These are phyloP conservation scores for Tubosaeta sp. DNA, from an alignment of 768 basidiomycete species.

Conservation along the genomic window DNA sequence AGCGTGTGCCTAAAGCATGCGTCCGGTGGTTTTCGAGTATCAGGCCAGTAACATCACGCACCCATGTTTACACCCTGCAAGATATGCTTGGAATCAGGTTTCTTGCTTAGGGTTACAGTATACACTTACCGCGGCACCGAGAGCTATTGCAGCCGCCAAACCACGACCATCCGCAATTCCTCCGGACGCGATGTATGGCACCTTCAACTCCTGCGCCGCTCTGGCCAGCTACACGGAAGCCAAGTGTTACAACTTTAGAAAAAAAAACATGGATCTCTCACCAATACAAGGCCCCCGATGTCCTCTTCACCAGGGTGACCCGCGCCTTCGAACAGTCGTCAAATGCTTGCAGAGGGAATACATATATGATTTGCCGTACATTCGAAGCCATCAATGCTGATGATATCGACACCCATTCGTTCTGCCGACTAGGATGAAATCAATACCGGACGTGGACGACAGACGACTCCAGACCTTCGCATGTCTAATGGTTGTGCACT, in stretches of 20 bases:
- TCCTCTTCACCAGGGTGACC: constrained; percentile 96
- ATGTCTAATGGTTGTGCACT: constrained; percentile 83
- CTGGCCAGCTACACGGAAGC: constrained; percentile 61
- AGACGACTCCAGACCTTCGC: constrained; percentile 53
- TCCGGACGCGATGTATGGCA: constrained; percentile 88
- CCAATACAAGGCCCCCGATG: constrained; percentile 82
- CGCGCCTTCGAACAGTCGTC: constrained; percentile 53
- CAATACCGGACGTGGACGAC: constrained; percentile 23
- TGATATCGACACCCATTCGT: constrained; percentile 74
- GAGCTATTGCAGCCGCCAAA: constrained; percentile 71
- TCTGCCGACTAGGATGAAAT: constrained; percentile 48
- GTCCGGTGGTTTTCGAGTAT: neutral
- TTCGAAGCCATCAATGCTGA: constrained; percentile 91
- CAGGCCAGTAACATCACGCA: constrained; percentile 7
- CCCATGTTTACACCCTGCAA: constrained; percentile 84
- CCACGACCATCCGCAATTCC: constrained; percentile 87
- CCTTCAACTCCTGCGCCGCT: constrained; percentile 75
- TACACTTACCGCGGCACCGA: constrained; percentile 70
- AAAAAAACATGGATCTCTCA: constrained; percentile 24
- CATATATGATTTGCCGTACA: constrained; percentile 42
- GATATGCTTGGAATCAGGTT: neutral
- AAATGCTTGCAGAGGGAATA: neutral
- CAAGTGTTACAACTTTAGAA: neutral
- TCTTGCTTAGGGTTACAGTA: neutral
- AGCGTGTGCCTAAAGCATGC: constrained; percentile 57